phyloP scores from a whole-genome alignment of 148 eudicot genomes.

The Heliamphora exappendiculata region DNA sequence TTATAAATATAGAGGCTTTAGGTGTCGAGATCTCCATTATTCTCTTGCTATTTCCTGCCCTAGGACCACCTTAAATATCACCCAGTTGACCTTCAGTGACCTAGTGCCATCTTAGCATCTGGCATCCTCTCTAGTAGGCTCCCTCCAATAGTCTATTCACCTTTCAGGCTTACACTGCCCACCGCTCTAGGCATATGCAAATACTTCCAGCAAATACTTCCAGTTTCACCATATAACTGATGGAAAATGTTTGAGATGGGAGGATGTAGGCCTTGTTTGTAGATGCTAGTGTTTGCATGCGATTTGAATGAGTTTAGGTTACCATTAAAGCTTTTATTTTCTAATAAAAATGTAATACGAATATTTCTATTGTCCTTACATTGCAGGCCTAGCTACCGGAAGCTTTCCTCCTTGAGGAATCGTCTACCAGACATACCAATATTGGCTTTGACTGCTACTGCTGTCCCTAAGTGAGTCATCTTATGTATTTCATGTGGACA shows the following conservation, averaged over 20 bases:
- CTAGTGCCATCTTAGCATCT: background rate
- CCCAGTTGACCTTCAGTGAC: background rate
- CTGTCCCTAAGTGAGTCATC: conserved; percentile 85
- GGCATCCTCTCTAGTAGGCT: background rate
- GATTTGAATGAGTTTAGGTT: background rate
- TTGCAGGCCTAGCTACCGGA: conserved; percentile 91
- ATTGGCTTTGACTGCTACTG: conserved; percentile 94
- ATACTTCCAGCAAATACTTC: conserved; percentile 3
- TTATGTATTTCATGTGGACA: background rate
- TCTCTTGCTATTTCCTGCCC: no score
- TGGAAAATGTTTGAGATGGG: background rate
- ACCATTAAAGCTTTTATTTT: conserved; percentile 4
- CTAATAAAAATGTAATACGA: background rate
- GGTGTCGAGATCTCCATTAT: no score
- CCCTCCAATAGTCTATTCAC: background rate
- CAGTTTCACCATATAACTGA: background rate
- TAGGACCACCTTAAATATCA: background rate
- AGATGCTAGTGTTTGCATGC: conserved; percentile 2
- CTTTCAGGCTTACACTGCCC: background rate
- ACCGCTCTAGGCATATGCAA: background rate
- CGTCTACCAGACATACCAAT: conserved; percentile 66
- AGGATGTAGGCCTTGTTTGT: background rate
- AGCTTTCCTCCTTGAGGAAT: conserved; percentile 74
- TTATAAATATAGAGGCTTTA: no score
- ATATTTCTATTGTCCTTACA: background rate